Conservation (phyloP, 495 filamentous ascomycete genomes). For the Hyaloscypha hepaticicola region DNA sequence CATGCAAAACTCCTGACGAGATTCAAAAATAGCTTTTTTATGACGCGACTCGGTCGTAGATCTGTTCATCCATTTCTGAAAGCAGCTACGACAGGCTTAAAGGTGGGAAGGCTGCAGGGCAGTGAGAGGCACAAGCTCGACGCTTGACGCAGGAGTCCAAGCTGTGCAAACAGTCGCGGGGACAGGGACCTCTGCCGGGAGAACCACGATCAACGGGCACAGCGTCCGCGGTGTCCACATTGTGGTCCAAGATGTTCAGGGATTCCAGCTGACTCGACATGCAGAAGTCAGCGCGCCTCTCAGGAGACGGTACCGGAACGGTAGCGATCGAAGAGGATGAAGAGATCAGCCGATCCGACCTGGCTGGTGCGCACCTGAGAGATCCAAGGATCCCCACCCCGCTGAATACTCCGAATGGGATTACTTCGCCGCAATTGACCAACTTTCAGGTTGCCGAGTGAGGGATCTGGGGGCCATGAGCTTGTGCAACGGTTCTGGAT, state of each 20-base stretch:
- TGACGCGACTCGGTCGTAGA: conserved; percentile 4
- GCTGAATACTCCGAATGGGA: conserved; percentile 27
- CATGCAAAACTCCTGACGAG: not conserved
- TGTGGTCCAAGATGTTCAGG: conserved; percentile 20
- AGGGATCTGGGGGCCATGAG: not conserved
- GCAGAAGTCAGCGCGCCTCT: too few species aligned
- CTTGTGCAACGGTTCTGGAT: conserved; percentile 4
- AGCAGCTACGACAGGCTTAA: too few species aligned
- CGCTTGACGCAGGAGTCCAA: conserved; percentile 6
- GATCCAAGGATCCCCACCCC: conserved; percentile 17
- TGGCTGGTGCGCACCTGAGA: conserved; percentile 11
- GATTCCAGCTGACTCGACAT: conserved; percentile 12
- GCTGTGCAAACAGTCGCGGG: not conserved
- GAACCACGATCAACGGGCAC: conserved; percentile 22
- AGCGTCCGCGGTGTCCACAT: conserved; percentile 3
- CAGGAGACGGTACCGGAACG: not conserved
- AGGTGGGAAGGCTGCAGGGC: too few species aligned
- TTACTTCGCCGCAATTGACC: conserved; percentile 22
- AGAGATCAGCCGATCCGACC: conserved; percentile 21
- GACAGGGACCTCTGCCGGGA: conserved; percentile 5
- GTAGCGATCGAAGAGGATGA: not conserved
- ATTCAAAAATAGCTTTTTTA: conserved; percentile 2
- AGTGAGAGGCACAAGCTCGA: too few species aligned
- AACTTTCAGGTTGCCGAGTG: not conserved
- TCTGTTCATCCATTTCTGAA: conserved; percentile 13